Base-by-base conservation (phyloP, 768 basidiomycete species). In the Roridomyces roridus region DNA sequence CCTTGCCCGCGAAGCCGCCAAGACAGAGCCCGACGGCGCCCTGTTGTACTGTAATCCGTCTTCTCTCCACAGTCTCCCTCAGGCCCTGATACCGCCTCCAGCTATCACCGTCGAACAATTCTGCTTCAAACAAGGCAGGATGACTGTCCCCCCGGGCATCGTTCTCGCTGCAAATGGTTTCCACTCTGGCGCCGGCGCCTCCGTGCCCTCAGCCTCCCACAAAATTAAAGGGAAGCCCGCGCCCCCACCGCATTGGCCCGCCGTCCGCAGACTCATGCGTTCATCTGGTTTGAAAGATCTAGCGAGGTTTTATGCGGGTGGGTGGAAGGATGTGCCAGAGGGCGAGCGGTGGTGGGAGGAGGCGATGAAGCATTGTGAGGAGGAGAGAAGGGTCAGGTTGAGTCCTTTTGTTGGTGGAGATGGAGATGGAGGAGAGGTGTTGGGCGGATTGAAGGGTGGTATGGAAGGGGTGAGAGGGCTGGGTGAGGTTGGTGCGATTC, bases 61-160 rank as follows among this genome's bases (percentile, higher is more conserved):
- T 47, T 14, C 18, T 42, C 3, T 29, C 51, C 28, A 14, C 11
- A 20, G 1, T 23, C 46, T 31, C 41, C 35, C 24, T 31, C 14
- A 14, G 6, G 29, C 6, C 7, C 14, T 31, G 7, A 31, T 31
- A 34, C 31, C 31, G 73, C 28, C 68, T 89, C 6, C 83, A 92
- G 88, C 88, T 56, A 67, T 91, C 57, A 76, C 81, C 45, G 72
- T 92, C 52, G 85, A 85, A 24, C 84, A 83, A 49, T 53, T 83
- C 21, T 89, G 87, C 66, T 90, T 85, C 79, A 92, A 92, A 68
- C 66, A 80, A 21, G 86, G 85, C 0, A 81, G 89, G 1, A 86
- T 92, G 57, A 91, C 88, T 18, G 79, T 91, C 50, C 90, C 90
- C 2, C 91, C 91, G 12, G 77, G 78, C 4, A 55, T 92, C 57